Percentiles rank a stretch among this genome's conserved stretches.
phyloP scores from a whole-genome alignment of 345 rosid genomes.

The Turritis glabra region DNA sequence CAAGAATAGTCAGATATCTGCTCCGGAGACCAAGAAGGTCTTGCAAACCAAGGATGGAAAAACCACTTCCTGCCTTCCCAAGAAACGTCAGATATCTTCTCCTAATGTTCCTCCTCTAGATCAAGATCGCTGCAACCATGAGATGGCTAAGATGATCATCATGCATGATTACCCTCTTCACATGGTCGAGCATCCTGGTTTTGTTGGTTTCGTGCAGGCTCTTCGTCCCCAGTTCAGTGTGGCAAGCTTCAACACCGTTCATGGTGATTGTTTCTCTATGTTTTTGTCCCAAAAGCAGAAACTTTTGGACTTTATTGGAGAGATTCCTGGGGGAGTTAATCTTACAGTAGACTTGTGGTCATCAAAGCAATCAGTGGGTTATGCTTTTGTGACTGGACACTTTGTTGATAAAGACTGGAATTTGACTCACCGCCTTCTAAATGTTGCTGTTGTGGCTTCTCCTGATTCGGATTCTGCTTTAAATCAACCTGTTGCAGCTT shows the following conservation, averaged over 20 bases:
- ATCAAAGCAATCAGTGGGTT: slow-evolving; percentile 62
- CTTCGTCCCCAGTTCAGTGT: slow-evolving; percentile 65
- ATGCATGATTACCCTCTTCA: slow-evolving; percentile 85
- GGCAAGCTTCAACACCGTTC: slow-evolving; percentile 58
- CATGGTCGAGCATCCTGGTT: slow-evolving; percentile 84
- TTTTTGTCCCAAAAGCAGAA: slow-evolving; percentile 68
- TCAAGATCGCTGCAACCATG: slow-evolving; percentile 62
- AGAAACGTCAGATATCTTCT: slow-evolving; percentile 45
- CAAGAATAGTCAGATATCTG: slow-evolving; percentile 40
- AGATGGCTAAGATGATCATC: slow-evolving; percentile 80
- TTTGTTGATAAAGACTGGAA: slow-evolving; percentile 78
- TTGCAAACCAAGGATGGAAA: slow-evolving; percentile 30
- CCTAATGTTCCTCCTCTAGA: slow-evolving; percentile 48
- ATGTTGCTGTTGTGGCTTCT: slow-evolving; percentile 68
- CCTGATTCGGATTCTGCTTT: slow-evolving; percentile 64
- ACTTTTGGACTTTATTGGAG: slow-evolving; percentile 56
- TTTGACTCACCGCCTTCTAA: slow-evolving; percentile 59
- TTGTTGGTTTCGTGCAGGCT: slow-evolving; percentile 57
- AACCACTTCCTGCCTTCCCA: slow-evolving; percentile 49
- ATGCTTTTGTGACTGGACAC: slow-evolving; percentile 70
- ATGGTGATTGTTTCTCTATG: slow-evolving; percentile 66
- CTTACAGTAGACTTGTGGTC: slow-evolving; percentile 75
- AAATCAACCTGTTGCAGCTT: slow-evolving; percentile 57
- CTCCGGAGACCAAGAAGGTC: slow-evolving; percentile 43
- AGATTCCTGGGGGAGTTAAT: slow-evolving; percentile 68